Evolutionary conservation across 176 grass and related monocot species (phyloP).

Genomic region (Eremochloa ophiuroides): DNA sequence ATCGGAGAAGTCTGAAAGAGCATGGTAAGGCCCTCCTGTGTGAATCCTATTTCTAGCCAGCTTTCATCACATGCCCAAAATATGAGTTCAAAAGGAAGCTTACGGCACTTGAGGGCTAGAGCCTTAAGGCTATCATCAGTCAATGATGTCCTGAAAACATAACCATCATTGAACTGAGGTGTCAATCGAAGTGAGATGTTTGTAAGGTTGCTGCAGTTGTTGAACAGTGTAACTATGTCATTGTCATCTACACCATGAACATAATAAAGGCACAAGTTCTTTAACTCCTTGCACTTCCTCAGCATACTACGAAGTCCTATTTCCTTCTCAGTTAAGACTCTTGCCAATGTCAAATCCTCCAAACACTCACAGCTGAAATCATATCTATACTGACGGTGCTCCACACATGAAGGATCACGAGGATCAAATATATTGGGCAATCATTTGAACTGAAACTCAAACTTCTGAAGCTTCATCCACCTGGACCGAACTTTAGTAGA

Average conservation of each 20-base stretch:
- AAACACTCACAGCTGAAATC: no score
- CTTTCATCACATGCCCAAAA: background rate
- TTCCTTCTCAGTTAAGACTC: background rate
- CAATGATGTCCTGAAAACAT: background rate
- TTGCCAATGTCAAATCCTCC: background rate
- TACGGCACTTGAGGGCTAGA: constrained; percentile 5
- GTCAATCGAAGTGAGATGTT: background rate
- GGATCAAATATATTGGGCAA: no score
- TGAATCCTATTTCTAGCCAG: background rate
- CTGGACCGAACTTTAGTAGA: constrained; percentile 20
- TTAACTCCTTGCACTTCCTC: constrained; percentile 25
- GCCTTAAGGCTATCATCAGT: constrained; percentile 39
- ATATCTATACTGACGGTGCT: no score
- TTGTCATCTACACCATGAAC: constrained; percentile 28
- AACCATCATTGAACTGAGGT: background rate
- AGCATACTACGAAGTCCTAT: no score
- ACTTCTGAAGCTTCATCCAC: background rate
- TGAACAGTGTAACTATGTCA: background rate
- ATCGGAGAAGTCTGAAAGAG: no score
- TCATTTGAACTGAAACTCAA: no score
- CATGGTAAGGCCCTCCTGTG: constrained; percentile 13
- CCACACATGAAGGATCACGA: no score
- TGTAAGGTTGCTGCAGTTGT: no score
- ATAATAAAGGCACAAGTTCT: constrained; percentile 39
- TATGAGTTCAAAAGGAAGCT: constrained; percentile 20